These are phyloP conservation scores for Penicillium sumatraense DNA, from an alignment of 2,329 filamentous ascomycete species.

Conservation along the genomic window DNA sequence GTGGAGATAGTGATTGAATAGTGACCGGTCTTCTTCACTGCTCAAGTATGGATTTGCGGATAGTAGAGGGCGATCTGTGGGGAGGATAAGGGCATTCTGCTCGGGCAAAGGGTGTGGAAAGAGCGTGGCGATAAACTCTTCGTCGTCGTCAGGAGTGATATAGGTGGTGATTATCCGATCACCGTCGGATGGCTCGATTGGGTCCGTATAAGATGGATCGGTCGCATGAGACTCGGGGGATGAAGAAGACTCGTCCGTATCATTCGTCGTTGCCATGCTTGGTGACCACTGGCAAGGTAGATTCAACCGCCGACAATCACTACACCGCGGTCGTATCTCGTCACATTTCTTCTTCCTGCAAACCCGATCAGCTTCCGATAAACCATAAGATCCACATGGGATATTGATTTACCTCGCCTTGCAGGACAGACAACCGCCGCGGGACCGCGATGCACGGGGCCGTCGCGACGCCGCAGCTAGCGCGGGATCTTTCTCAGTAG, in stretches of 20 bases:
- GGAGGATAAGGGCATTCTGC: constrained; percentile 4
- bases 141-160: constrained; percentile 18
- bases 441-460: constrained; percentile 31
- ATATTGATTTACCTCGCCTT: constrained; percentile 25
- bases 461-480: constrained; percentile 12
- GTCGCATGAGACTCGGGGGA: constrained; percentile 3
- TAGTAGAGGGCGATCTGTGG: constrained; percentile 13
- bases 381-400: constrained; percentile 6
- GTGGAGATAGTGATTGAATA: constrained; percentile 36
- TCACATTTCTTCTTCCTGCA: constrained; percentile 32
- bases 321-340: constrained; percentile 28
- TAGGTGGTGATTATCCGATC: constrained; percentile 10
- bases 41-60: constrained; percentile 27
- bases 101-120: constrained; percentile 18
- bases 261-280: constrained; percentile 1
- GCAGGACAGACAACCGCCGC: constrained; percentile 31
- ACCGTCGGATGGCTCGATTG: constrained; percentile 13
- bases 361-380: constrained; percentile 7
- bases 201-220: not conserved
- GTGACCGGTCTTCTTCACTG: constrained; percentile 31
- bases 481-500: constrained; percentile 6
- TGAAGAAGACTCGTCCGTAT: constrained; percentile 1
- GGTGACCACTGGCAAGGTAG: constrained; percentile 25
- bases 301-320: constrained; percentile 33
- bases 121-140: constrained; percentile 24